Base-by-base conservation (phyloP, 1,284 basidiomycete species). In the Laetiporus sulphureus region DNA sequence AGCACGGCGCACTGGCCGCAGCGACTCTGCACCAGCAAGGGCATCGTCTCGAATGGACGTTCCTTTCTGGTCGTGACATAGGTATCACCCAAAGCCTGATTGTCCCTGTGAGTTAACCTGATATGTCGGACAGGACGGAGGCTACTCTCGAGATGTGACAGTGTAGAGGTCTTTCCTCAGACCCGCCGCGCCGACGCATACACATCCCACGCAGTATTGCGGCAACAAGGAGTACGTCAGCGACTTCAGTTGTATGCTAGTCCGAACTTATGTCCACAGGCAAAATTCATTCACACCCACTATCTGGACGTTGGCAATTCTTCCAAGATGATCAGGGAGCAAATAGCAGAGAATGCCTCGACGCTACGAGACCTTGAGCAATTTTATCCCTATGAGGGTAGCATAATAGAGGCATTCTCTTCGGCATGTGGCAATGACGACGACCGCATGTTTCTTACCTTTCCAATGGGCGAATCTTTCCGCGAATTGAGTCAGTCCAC, bases 221-320 rank as follows among this genome's bases (percentile, higher is more conserved):
- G 52, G 66, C 79, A 85, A 56, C 75, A 78, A 61, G 77, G 79
- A 22, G 84, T 87, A 59, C 42, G 74, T 18, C 3, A 2, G 13
- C 35, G 13, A 1, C 39, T 12, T 31, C 36, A 15, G 4, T 19
- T 3, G 8, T 13, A 22, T 15, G 19, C 6, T 13, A 20, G 12
- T 38, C 38, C 21, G 29, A 11, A 23, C 19, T 36, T 36, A 30
- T 15, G 22, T n/a, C 22, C 46, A 87, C 46, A 87, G 85, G 71
- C 80, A 7, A 74, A 78, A 42, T 86, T 83, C 51, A 62, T 88
- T 35, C 73, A 80, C 36, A 77, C 74, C 12, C 71, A 73, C 58
- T 70, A 81, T 45, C 82, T 85, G 2, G 83, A 88, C 47, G 68
- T 80, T n/a, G 80, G 86, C 45, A 66, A 88, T 23, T 64, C 82